Evolutionary conservation across 495 filamentous ascomycete species (phyloP), one percentile per base, ranked within the genome.

Genomic region (Neurospora sp.): DNA sequence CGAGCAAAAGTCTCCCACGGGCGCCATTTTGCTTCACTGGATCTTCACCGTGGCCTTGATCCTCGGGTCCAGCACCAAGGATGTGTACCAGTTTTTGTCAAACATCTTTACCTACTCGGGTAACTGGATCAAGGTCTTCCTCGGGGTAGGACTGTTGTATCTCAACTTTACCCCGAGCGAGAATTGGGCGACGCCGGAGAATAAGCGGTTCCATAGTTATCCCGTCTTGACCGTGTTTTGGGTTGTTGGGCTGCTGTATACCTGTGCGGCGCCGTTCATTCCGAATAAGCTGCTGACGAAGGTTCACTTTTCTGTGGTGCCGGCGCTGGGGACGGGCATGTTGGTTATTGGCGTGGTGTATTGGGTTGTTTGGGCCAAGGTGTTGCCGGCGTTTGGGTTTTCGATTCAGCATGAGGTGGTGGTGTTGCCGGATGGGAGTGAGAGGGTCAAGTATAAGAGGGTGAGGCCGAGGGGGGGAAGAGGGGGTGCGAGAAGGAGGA

Each of bases 1-100:
- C 54, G 27, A 66, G 2, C 85, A 81, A 44, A 87, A 89, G 70
- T 85, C 89, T 0, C 90, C 90, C 0, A 84, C 87, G 9, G 77
- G 86, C 14, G 90, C 89, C 37, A 85, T 91, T 23, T 85, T 91
- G 49, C 82, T 90, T 74, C 89, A 92, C 76, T 90, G 88, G 81
- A 77, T 89, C n/a, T 85, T 90, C 5, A 90, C 88, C 0, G 82
- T 86, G 35, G 83, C 89, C 39, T 84, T 91, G 73, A 86, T 91
- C 83, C 82, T 90, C 23, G 87, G 77, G 31, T 76, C 72, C 23
- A 72, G 71, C 49, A 76, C 75, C n/a, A 54, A 46, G 60, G 74
- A 76, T 31, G 75, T 75, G 16, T 79, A 77, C 76, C 74, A 70
- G 69, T 84, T 79, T 74, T 72, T 77, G 12, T 74, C 73, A 54